These are phyloP conservation scores for Carnegiea gigantea DNA, from an alignment of 179 eudicot genomes.

Conservation along the genomic window DNA sequence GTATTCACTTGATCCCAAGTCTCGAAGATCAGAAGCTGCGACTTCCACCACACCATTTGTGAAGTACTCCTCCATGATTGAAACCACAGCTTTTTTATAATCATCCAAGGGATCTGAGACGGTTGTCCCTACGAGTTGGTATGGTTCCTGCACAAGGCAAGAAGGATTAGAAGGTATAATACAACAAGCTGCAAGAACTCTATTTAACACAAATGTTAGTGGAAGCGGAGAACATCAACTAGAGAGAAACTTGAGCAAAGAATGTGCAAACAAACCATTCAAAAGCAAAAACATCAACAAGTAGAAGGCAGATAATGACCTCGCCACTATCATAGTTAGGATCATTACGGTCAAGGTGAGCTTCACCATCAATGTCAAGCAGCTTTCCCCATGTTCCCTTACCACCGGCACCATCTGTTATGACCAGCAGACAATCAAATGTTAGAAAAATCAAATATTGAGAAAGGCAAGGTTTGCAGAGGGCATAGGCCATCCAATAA, in stretches of 20 bases:
- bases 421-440: slow-evolving; percentile 8
- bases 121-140: slow-evolving; percentile 74
- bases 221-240: neutral
- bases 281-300: slow-evolving; percentile 5
- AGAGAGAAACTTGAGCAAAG: neutral
- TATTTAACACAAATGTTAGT: neutral
- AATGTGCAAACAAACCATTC: neutral
- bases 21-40: slow-evolving; percentile 79
- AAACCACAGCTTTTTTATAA: slow-evolving; percentile 86
- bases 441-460: neutral
- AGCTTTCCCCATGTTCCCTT: slow-evolving; percentile 97
- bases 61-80: slow-evolving; percentile 89
- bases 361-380: slow-evolving; percentile 73
- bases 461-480: neutral
- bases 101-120: slow-evolving; percentile 88
- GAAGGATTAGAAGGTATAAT: neutral
- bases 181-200: neutral
- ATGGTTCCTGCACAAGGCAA: slow-evolving; percentile 66
- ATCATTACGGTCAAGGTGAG: slow-evolving; percentile 78
- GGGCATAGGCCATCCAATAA: neutral
- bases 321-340: slow-evolving; percentile 96
- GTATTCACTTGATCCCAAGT: slow-evolving; percentile 77
- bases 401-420: slow-evolving; percentile 91
- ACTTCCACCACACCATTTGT: slow-evolving; percentile 75
- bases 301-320: slow-evolving; percentile 42